phyloP scores from a whole-genome alignment of 306 rosid genomes.

The Hippophae rhamnoides region DNA sequence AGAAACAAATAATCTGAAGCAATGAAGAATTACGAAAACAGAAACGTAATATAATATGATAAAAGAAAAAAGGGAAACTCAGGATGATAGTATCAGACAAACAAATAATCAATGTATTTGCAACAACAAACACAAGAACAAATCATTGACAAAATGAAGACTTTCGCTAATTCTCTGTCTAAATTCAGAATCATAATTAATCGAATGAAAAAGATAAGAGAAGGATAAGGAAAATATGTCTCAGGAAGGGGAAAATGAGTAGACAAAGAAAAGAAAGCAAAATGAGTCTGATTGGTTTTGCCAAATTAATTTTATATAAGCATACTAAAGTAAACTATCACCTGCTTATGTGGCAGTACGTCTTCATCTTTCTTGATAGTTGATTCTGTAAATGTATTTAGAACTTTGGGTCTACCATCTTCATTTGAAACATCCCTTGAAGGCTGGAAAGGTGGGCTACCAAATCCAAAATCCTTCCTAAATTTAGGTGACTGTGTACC shows the following conservation, averaged over 20 bases:
- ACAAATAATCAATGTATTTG: too few species aligned
- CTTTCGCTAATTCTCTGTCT: too few species aligned
- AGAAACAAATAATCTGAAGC: constrained; percentile 11
- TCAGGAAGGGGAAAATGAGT: too few species aligned
- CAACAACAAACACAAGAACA: too few species aligned
- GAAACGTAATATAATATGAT: constrained; percentile 8
- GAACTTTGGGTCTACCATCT: constrained; percentile 37
- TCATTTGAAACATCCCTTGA: constrained; percentile 41
- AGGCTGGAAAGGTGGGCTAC: constrained; percentile 45
- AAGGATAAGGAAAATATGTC: too few species aligned
- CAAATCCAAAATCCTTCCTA: constrained; percentile 40
- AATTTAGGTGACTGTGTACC: constrained; percentile 56
- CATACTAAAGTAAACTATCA: constrained; percentile 10
- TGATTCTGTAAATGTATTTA: constrained; percentile 27
- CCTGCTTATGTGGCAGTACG: constrained; percentile 43
- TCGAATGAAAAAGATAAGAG: too few species aligned
- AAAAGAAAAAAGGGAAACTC: not conserved
- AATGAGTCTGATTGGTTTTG: too few species aligned
- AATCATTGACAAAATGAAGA: too few species aligned
- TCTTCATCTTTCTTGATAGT: constrained; percentile 32
- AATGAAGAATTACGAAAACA: constrained; percentile 9
- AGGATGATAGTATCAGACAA: too few species aligned
- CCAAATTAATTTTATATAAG: too few species aligned
- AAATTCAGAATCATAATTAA: too few species aligned
- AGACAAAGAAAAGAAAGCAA: too few species aligned